Evolutionary conservation across 2,329 filamentous ascomycete species (phyloP).

Genomic region (Arthrobotrys conoides): DNA sequence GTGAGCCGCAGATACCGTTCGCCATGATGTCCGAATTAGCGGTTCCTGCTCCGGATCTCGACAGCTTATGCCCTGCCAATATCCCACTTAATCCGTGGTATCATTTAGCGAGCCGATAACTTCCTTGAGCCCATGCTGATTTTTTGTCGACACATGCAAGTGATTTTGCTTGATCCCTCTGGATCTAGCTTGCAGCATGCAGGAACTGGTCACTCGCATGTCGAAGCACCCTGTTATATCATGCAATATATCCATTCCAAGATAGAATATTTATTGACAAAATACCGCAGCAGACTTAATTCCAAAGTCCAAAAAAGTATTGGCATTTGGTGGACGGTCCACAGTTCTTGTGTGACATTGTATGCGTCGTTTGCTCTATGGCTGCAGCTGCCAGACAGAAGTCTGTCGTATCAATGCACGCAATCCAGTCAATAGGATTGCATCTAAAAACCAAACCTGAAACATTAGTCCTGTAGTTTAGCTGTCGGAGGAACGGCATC

Average conservation of each 20-base stretch:
- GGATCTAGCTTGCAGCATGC: conserved; percentile 22
- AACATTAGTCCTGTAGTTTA: neutral
- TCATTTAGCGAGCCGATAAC: conserved; percentile 42
- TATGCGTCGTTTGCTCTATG: conserved; percentile 8
- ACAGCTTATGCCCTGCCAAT: conserved; percentile 5
- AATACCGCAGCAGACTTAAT: conserved; percentile 16
- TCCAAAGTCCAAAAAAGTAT: neutral
- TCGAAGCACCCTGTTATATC: neutral
- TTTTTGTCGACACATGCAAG: conserved; percentile 17
- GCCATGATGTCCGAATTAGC: conserved; percentile 48
- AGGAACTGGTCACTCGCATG: conserved; percentile 18
- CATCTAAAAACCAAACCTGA: conserved; percentile 7
- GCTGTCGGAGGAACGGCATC: neutral
- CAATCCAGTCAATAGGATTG: neutral
- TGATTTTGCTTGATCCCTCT: neutral
- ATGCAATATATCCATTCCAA: neutral
- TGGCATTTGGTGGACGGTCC: conserved; percentile 10
- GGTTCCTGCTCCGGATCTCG: conserved; percentile 46
- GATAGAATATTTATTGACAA: neutral
- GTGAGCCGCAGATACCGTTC: conserved; percentile 30
- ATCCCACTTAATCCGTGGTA: conserved; percentile 27
- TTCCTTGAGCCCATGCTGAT: conserved; percentile 1
- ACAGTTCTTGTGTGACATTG: conserved; percentile 9
- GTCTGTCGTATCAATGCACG: neutral
- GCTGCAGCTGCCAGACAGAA: neutral